phyloP scores from a whole-genome alignment of 345 rosid species.

The Brassica cretica region DNA sequence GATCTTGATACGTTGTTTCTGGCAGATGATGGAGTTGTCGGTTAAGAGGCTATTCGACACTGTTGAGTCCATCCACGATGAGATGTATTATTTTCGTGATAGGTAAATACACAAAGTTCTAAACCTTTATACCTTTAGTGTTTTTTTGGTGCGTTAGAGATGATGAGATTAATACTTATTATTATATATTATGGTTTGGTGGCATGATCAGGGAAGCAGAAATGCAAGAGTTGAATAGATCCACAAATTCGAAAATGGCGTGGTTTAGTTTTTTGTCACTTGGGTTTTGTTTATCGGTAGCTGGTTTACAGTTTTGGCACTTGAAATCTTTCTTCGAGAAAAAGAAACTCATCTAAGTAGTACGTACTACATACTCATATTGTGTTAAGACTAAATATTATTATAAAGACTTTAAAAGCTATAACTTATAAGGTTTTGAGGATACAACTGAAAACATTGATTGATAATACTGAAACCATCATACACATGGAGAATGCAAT shows the following conservation, averaged over 20 bases:
- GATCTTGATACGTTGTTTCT: constrained; percentile 9
- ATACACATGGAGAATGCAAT: background rate
- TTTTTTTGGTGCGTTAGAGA: background rate
- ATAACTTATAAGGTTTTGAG: background rate
- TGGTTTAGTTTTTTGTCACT: background rate
- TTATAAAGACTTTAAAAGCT: background rate
- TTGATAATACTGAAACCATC: background rate
- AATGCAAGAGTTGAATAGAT: constrained; percentile 32
- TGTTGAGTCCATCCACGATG: background rate
- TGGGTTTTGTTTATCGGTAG: background rate
- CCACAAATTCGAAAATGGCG: constrained; percentile 36
- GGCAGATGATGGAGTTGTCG: constrained; percentile 52
- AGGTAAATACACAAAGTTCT: background rate
- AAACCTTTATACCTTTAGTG: background rate
- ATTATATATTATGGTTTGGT: constrained; percentile 1
- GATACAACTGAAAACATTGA: background rate
- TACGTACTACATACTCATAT: background rate
- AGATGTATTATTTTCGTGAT: background rate
- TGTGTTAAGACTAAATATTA: background rate
- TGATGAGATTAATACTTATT: background rate
- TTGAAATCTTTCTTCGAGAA: background rate
- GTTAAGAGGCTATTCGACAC: background rate
- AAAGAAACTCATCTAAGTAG: background rate
- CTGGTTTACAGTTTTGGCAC: constrained; percentile 32
- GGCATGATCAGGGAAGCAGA: constrained; percentile 24